Evolutionary conservation across 371 early-diverging fungal genomes (phyloP).

Genomic region (Mortierella sp.): DNA sequence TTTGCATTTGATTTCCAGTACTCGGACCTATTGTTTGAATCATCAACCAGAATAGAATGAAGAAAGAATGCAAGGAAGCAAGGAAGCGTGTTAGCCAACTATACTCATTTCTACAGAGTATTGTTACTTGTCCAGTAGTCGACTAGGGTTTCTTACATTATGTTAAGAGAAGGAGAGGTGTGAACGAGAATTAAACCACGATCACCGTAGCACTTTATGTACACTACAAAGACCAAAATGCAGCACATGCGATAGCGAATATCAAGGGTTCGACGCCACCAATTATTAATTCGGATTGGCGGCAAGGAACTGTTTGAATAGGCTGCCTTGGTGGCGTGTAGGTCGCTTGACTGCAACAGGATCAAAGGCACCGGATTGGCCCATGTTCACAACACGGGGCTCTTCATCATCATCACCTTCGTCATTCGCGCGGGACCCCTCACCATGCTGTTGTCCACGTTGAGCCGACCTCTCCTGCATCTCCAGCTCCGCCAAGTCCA

Average conservation of each 20-base stretch:
- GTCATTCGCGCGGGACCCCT: background rate
- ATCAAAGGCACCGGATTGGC: constrained; percentile 23
- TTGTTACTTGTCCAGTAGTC: background rate
- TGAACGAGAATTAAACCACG: background rate
- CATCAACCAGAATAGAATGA: background rate
- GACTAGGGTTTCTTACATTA: background rate
- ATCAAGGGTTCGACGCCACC: background rate
- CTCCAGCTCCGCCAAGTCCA: constrained; percentile 59
- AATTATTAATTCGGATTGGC: background rate
- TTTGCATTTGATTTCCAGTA: constrained; percentile 83
- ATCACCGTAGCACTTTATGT: background rate
- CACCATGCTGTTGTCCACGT: constrained; percentile 1
- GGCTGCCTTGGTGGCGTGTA: constrained; percentile 35
- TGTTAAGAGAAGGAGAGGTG: background rate
- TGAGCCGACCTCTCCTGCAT: constrained; percentile 36
- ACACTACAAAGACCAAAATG: background rate
- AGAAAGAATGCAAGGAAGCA: background rate
- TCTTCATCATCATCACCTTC: background rate
- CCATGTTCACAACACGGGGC: background rate
- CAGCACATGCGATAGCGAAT: background rate
- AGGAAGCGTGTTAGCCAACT: background rate
- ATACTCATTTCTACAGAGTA: background rate
- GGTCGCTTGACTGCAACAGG: constrained; percentile 45
- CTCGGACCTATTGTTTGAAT: constrained; percentile 69
- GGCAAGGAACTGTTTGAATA: constrained; percentile 46